These are phyloP conservation scores for Ambrosia artemisiifolia DNA, from an alignment of 129 eudicot genomes.

Conservation along the genomic window DNA sequence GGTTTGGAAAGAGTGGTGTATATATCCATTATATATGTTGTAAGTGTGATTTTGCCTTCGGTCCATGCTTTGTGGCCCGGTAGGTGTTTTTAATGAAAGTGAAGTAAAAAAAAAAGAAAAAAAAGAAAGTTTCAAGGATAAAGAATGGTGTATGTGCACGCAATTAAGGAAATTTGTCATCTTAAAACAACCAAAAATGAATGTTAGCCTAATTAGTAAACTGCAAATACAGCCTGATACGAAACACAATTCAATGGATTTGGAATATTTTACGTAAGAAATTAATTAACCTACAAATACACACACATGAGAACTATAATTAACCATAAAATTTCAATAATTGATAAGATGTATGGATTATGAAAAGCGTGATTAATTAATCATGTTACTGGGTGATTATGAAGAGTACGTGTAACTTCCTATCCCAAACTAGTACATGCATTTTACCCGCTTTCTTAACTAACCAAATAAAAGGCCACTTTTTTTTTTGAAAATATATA, in stretches of 20 bases:
- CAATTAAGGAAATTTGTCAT: neutral
- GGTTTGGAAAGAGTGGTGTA: too few relatives aligned
- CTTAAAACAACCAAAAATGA: neutral
- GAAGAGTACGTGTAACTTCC: neutral
- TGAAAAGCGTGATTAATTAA: constrained; percentile 3
- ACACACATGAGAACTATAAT: neutral
- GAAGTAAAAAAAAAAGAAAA: too few relatives aligned
- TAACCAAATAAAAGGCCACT: neutral
- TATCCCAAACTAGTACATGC: neutral
- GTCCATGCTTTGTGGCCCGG: too few relatives aligned
- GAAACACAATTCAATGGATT: neutral
- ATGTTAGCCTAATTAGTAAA: neutral
- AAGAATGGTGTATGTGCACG: neutral
- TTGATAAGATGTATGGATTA: neutral
- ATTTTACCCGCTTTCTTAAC: neutral
- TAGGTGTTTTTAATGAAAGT: too few relatives aligned
- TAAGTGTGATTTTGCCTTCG: too few relatives aligned
- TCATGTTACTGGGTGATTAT: neutral
- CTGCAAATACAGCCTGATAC: neutral
- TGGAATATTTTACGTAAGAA: neutral
- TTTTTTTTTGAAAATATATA: too few relatives aligned
- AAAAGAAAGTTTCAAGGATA: too few relatives aligned
- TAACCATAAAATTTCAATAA: too few relatives aligned
- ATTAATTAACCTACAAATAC: too few relatives aligned
- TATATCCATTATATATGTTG: too few relatives aligned